Percentiles rank a stretch among this genome's conserved stretches.
Evolutionary conservation across 1,139 yeast species (phyloP).

Genomic region (Chernovozyma aurita): DNA sequence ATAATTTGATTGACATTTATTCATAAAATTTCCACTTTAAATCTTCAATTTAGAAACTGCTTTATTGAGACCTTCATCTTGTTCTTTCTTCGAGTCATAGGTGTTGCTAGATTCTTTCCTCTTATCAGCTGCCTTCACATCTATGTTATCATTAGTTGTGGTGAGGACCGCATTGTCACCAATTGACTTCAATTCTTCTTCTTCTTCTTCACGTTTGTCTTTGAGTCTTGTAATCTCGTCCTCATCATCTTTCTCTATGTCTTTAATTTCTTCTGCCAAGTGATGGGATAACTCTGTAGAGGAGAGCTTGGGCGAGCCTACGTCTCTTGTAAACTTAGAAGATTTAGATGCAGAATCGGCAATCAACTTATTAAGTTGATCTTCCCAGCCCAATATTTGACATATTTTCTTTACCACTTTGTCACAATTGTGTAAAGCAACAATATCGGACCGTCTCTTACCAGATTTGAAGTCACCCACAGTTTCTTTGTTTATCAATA

Average conservation of each 20-base stretch:
- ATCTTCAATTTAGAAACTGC: slow-evolving; percentile 10
- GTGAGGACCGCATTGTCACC: too few relatives aligned
- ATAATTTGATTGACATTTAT: not conserved
- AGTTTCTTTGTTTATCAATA: slow-evolving; percentile 65
- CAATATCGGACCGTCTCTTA: slow-evolving; percentile 52
- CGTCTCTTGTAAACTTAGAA: not conserved
- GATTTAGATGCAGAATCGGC: not conserved
- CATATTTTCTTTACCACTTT: slow-evolving; percentile 51
- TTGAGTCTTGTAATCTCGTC: slow-evolving; percentile 4
- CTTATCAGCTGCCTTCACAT: slow-evolving; percentile 1
- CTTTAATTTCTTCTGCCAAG: slow-evolving; percentile 1
- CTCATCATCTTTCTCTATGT: slow-evolving; percentile 1
- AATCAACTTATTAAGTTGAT: slow-evolving; percentile 40
- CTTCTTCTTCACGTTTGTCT: slow-evolving; percentile 6
- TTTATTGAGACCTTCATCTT: slow-evolving; percentile 6
- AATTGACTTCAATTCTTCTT: slow-evolving; percentile 5
- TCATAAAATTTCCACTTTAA: too few relatives aligned
- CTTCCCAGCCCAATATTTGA: slow-evolving; percentile 58
- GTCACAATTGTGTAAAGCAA: slow-evolving; percentile 64
- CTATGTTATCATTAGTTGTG: too few relatives aligned
- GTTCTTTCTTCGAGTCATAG: too few relatives aligned
- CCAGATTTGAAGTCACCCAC: slow-evolving; percentile 67
- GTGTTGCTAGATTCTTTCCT: not conserved
- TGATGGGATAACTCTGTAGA: not conserved
- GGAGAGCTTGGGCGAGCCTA: not conserved